phyloP scores from a whole-genome alignment of 495 filamentous ascomycete species.

The Massariosphaeria phaeospora region DNA sequence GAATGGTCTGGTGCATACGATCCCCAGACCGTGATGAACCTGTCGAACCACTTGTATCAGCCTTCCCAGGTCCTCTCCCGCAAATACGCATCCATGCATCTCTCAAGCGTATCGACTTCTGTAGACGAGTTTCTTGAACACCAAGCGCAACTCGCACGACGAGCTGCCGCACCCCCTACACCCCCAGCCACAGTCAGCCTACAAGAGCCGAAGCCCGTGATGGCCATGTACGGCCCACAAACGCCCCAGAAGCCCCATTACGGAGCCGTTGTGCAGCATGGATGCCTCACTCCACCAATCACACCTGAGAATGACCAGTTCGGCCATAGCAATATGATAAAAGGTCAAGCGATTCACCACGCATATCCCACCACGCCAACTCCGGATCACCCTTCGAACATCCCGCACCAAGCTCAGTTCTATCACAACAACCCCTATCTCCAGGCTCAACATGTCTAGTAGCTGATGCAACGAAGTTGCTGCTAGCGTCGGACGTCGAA shows the following conservation, averaged over 20 bases:
- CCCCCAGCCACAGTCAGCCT: conserved; percentile 58
- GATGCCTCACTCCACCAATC: conserved; percentile 90
- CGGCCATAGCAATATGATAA: conserved; percentile 25
- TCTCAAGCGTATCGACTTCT: conserved; percentile 73
- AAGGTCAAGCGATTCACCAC: conserved; percentile 24
- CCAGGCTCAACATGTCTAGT: conserved; percentile 32
- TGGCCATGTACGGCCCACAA: conserved; percentile 54
- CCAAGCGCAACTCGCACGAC: conserved; percentile 67
- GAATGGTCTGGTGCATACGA: conserved; percentile 83
- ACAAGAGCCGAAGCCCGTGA: conserved; percentile 40
- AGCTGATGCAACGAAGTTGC: too few species aligned
- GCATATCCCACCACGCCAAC: conserved; percentile 35
- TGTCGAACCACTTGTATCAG: conserved; percentile 80
- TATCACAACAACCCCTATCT: conserved; percentile 31
- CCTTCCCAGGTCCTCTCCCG: conserved; percentile 79
- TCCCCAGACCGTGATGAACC: conserved; percentile 65
- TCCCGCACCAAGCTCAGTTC: conserved; percentile 32
- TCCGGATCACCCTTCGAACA: conserved; percentile 35
- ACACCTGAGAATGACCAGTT: conserved; percentile 65
- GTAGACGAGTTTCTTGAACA: conserved; percentile 81
- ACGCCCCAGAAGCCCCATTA: conserved; percentile 81
- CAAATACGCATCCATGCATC: conserved; percentile 80
- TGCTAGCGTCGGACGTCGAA: too few species aligned
- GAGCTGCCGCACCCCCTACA: conserved; percentile 56
- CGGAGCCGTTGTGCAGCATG: conserved; percentile 59